Evolutionary conservation across 2,329 filamentous ascomycete genomes (phyloP).

Genomic region (Epichloe sylvatica): DNA sequence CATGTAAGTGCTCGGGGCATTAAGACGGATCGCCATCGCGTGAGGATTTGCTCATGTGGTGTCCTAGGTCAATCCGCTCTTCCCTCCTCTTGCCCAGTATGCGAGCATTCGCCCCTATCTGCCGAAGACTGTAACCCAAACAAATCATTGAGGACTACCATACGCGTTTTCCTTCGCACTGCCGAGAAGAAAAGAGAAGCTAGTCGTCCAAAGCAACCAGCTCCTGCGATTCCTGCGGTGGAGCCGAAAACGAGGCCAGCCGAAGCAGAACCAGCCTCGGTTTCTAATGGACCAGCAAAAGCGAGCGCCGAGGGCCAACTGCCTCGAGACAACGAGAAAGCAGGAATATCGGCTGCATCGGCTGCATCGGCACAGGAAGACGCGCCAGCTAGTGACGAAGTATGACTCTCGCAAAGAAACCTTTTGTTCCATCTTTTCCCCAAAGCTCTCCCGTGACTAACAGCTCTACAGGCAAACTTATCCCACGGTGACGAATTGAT

Average conservation of each 20-base stretch:
- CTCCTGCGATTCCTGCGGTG: conserved; percentile 30
- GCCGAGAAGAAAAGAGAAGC: conserved; percentile 80
- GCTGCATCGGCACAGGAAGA: background rate
- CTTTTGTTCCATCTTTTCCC: background rate
- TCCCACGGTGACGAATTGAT: background rate
- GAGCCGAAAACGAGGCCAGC: conserved; percentile 18
- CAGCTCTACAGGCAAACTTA: background rate
- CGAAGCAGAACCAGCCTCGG: background rate
- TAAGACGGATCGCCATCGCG: background rate
- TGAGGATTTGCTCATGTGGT: conserved; percentile 1
- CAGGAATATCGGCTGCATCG: background rate
- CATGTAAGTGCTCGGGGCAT: conserved; percentile 40
- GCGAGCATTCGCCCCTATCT: conserved; percentile 80
- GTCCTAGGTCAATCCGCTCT: conserved; percentile 57
- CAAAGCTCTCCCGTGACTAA: background rate
- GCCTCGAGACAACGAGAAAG: background rate
- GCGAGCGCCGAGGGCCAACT: background rate
- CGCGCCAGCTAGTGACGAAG: background rate
- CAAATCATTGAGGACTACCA: conserved; percentile 81
- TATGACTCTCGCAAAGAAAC: background rate
- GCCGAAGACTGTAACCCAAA: conserved; percentile 76
- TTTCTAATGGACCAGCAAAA: background rate
- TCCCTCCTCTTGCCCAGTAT: conserved; percentile 74
- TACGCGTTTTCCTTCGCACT: conserved; percentile 80
- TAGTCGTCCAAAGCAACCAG: conserved; percentile 36